Base-by-base conservation (phyloP, 257 asterid species). In the Cynanchum wilfordii region DNA sequence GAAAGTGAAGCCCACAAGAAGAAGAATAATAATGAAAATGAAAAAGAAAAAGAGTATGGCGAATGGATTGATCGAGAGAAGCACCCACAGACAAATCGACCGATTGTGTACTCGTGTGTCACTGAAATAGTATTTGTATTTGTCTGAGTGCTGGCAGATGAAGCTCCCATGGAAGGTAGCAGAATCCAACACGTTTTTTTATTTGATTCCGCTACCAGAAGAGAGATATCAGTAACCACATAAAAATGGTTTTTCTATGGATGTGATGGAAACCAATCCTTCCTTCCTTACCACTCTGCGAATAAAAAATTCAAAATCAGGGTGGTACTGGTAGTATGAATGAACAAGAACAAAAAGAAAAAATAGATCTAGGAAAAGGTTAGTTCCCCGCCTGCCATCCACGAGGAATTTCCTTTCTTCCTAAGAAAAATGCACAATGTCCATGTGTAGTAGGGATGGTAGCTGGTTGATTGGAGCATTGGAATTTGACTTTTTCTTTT, bases 51-150 rank as follows among this genome's bases (percentile, higher is more conserved):
- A 33, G 38, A 4, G 13, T 45, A 68, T 5, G 57, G 56, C 24
- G 40, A 25, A 36, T 22, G 38, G 47, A 33, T 33, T 17, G 22
- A 36, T 10, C 27, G 16, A 25, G 19, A 16, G 6, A 16, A 67
- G 24, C 40, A 67, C 71, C 71, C 71, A 68, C 58, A 45, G 72
- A 68, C 72, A 68, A 49, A 10, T 27, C 29, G 72, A 68, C 72
- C 72, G 60, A 45, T 68, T 47, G 44, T 45, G 56, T 27, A 17
- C 72, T 52, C 47, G 62, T 68, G 72, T 49, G 72, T 24, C 7
- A 24, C 15, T 68, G 71, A 40, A 30, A 62, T 67, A 8, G 16
- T 67, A 22, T 42, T 42, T 42, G 42, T 2, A 7, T 49, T 68
- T 64, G 69, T 36, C 17, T 64, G 27, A 64, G 25, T 17, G n/a